phyloP scores from a whole-genome alignment of 106 monocot species.

The Agapanthus africanus region DNA sequence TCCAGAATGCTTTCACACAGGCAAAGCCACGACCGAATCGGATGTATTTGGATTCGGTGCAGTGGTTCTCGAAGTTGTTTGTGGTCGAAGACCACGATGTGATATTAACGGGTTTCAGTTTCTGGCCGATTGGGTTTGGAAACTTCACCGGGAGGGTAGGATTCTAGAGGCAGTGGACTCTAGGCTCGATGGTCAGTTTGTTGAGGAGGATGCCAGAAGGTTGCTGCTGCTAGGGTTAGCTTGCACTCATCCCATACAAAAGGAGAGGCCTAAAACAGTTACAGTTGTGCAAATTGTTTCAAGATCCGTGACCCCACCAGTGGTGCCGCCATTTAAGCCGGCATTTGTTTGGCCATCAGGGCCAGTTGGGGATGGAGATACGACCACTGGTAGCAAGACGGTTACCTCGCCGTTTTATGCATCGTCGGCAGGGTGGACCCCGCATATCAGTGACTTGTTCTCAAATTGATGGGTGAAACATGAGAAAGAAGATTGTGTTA shows the following conservation, averaged over 20 bases:
- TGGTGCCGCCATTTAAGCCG: conserved; percentile 38
- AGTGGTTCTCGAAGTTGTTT: conserved; percentile 59
- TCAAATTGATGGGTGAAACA: no score
- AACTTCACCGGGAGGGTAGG: conserved; percentile 30
- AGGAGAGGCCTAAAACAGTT: conserved; percentile 44
- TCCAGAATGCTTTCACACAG: conserved; percentile 89
- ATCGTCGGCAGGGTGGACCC: conserved; percentile 17
- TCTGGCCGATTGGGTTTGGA: conserved; percentile 67
- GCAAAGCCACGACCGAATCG: conserved; percentile 67
- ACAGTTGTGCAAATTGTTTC: conserved; percentile 37
- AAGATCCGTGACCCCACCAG: conserved; percentile 26
- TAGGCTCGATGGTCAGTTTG: conserved; percentile 9
- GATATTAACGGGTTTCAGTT: conserved; percentile 31
- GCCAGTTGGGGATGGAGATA: not conserved
- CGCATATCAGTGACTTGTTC: not conserved
- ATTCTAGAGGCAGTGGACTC: conserved; percentile 37
- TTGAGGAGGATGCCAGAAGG: conserved; percentile 32
- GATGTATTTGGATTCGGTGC: conserved; percentile 81
- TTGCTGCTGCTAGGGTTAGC: conserved; percentile 56
- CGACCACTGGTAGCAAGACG: not conserved
- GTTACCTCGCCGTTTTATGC: conserved; percentile 18
- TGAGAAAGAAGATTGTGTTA: not conserved
- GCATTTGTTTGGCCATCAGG: conserved; percentile 44
- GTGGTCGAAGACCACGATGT: conserved; percentile 49
- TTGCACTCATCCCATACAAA: conserved; percentile 44